A percentile compares a stretch with the other conserved stretches of the same genome.
These are phyloP conservation scores for Salix suchowensis DNA, from an alignment of 345 rosid species.

Conservation along the genomic window DNA sequence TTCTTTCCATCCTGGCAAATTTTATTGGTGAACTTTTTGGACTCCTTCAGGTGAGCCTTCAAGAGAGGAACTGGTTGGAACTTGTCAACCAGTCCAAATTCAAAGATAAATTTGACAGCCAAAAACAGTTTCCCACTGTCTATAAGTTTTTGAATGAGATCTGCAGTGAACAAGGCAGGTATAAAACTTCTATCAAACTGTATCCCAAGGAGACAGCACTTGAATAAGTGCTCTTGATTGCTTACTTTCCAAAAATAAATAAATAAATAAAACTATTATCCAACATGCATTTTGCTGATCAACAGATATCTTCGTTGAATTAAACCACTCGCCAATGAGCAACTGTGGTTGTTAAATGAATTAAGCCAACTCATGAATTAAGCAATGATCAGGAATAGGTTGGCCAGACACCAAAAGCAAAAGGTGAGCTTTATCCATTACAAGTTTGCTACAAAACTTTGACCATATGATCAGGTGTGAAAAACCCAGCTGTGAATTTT, in stretches of 20 bases:
- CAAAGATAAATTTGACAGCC: slow-evolving; percentile 58
- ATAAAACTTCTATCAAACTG: slow-evolving; percentile 13
- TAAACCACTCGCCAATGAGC: not conserved
- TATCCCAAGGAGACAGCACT: not conserved
- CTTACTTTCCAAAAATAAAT: not conserved
- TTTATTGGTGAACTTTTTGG: slow-evolving; percentile 28
- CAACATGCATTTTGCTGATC: too few relatives aligned
- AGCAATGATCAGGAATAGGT: not conserved
- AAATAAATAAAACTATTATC: too few relatives aligned
- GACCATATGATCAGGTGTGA: not conserved
- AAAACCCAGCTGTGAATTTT: not conserved
- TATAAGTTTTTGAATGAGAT: slow-evolving; percentile 52
- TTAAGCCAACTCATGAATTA: not conserved
- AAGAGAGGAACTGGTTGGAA: slow-evolving; percentile 54
- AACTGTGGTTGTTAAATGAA: not conserved
- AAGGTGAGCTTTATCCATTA: not conserved
- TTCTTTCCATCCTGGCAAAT: slow-evolving; percentile 35
- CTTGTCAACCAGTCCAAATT: slow-evolving; percentile 50
- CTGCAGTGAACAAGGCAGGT: slow-evolving; percentile 27
- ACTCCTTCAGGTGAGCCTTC: slow-evolving; percentile 41
- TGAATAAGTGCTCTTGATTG: not conserved
- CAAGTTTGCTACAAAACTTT: not conserved
- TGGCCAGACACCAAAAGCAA: not conserved
- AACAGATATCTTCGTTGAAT: too few relatives aligned
- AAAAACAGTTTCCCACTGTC: slow-evolving; percentile 41